These are phyloP conservation scores for Trebouxia sp. DNA, from an alignment of 139 green algal genomes.

Conservation along the genomic window DNA sequence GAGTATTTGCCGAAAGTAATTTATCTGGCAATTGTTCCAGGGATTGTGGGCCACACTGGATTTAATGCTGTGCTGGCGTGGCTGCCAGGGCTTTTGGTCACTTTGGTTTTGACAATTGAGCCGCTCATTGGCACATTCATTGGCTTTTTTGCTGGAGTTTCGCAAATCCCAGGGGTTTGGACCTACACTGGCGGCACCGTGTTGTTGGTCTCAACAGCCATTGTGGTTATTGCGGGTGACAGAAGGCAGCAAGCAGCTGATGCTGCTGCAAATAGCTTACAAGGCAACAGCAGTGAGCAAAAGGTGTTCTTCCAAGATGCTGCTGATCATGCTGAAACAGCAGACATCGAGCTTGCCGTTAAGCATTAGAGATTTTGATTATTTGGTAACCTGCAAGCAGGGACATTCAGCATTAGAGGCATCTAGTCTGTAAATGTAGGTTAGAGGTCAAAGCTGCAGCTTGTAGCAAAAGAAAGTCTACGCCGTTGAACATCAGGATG, in stretches of 20 bases:
- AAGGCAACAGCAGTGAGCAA: neutral
- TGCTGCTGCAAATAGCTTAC: neutral
- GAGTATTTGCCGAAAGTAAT: slow-evolving; percentile 51
- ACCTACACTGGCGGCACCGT: slow-evolving; percentile 63
- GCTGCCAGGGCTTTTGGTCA: slow-evolving; percentile 62
- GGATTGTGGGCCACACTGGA: slow-evolving; percentile 70
- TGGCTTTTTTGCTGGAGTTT: slow-evolving; percentile 64
- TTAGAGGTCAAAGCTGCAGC: no score
- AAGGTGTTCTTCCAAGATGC: neutral
- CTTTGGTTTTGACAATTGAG: slow-evolving; percentile 78
- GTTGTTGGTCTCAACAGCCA: slow-evolving; percentile 53
- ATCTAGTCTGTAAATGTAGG: neutral
- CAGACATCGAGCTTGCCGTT: slow-evolving; percentile 22
- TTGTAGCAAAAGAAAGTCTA: no score
- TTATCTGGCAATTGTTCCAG: slow-evolving; percentile 71
- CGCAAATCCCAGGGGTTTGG: slow-evolving; percentile 42
- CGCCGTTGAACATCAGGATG: no score
- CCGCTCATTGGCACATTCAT: slow-evolving; percentile 74
- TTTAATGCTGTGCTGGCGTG: slow-evolving; percentile 69
- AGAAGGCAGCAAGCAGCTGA: slow-evolving; percentile 15
- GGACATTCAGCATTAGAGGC: neutral
- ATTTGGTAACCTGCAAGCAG: neutral
- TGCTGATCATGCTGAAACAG: neutral
- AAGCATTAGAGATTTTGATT: neutral
- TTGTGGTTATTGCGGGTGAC: slow-evolving; percentile 43